Evolutionary conservation across 768 basidiomycete genomes (phyloP).

Genomic region (Lyophyllum semitale): DNA sequence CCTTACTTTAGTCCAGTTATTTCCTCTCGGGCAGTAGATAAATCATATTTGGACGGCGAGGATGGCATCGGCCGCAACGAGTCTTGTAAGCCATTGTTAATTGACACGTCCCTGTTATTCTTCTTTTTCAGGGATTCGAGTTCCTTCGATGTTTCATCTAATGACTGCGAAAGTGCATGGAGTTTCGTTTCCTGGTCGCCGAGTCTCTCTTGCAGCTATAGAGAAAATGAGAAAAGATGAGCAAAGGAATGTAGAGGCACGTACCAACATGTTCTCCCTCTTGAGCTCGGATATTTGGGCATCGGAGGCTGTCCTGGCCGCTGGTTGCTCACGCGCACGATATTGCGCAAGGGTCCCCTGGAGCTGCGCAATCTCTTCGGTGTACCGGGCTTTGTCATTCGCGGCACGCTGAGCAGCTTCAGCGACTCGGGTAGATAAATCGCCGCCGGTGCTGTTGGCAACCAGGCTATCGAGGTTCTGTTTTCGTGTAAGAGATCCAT

Average conservation of each 20-base stretch:
- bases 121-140: constrained; percentile 60
- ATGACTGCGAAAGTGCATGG: constrained; percentile 26
- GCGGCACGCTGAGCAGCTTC: constrained; percentile 50
- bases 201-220: constrained; percentile 28
- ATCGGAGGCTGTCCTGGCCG: constrained; percentile 13
- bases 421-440: constrained; percentile 46
- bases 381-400: constrained; percentile 51
- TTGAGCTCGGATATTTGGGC: constrained; percentile 9
- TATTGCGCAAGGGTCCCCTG: constrained; percentile 47
- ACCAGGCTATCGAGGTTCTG: constrained; percentile 71
- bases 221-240: background rate
- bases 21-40: constrained; percentile 57
- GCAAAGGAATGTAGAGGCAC: constrained; percentile 1
- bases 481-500: background rate
- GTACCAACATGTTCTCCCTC: constrained; percentile 22
- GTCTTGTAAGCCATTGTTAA: constrained; percentile 43
- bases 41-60: constrained; percentile 52
- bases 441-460: constrained; percentile 38
- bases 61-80: constrained; percentile 17
- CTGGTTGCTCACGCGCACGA: constrained; percentile 23
- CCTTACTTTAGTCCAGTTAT: constrained; percentile 81
- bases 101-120: constrained; percentile 55
- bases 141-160: constrained; percentile 44
- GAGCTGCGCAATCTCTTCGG: constrained; percentile 58
- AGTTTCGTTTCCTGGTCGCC: constrained; percentile 29